Conservation (phyloP, 768 basidiomycete species). For the Suillus variegatus region DNA sequence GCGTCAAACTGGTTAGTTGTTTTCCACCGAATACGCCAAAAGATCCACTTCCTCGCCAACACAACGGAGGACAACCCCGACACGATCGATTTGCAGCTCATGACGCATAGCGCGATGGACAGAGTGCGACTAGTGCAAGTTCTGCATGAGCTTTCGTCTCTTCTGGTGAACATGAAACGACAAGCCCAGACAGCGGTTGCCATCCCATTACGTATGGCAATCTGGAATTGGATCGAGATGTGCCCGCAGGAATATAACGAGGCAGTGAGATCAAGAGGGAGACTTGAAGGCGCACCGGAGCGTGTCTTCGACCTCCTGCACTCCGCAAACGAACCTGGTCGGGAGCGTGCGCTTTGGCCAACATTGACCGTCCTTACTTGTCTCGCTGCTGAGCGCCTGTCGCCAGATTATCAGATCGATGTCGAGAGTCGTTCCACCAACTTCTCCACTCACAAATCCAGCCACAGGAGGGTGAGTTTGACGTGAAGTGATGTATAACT, state of each 20-base stretch:
- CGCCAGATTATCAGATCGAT: conserved; percentile 52
- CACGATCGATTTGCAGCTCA: conserved; percentile 71
- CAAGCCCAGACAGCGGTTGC: conserved; percentile 75
- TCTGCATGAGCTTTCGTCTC: conserved; percentile 77
- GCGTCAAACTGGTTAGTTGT: conserved; percentile 87
- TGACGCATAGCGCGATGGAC: conserved; percentile 79
- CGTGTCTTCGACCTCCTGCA: conserved; percentile 83
- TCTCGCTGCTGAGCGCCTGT: conserved; percentile 72
- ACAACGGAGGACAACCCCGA: conserved; percentile 59
- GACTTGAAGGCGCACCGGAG: conserved; percentile 81
- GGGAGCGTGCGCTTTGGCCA: conserved; percentile 73
- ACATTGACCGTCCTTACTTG: conserved; percentile 74
- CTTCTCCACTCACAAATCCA: conserved; percentile 31
- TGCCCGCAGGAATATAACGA: conserved; percentile 81
- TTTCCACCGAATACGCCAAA: conserved; percentile 64
- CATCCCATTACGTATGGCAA: conserved; percentile 67
- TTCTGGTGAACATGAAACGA: conserved; percentile 79
- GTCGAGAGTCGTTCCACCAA: conserved; percentile 32
- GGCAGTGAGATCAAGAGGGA: conserved; percentile 58
- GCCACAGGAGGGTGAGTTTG: conserved; percentile 31
- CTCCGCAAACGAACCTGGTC: conserved; percentile 41
- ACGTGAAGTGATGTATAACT: too few relatives aligned
- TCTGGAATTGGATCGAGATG: conserved; percentile 90
- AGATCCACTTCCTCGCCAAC: conserved; percentile 66
- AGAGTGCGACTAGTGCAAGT: conserved; percentile 65